Base-by-base conservation (phyloP, 768 basidiomycete species). In the Amanita molliuscula region DNA sequence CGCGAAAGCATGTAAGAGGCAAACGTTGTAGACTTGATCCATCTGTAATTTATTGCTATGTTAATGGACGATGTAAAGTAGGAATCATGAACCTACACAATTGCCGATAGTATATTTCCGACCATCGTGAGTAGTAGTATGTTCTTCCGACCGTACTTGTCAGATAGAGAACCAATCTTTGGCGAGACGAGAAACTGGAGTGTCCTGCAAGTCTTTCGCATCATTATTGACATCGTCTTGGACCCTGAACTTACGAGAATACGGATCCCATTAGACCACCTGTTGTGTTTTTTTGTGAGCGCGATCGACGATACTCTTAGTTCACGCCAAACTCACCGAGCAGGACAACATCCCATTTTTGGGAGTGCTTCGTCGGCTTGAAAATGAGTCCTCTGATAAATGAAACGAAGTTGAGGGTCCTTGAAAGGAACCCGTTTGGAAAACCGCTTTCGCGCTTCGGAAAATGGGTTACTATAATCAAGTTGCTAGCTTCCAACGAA, bases 281-380 rank as follows among this genome's bases (percentile, higher is more conserved):
- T 82, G 55, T 42, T n/a, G 31, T 26, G n/a, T 6, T 41, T 15
- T 29, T 48, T 15, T 35, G 16, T 34, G 29, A 34, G 21, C 29
- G 18, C 11, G 31, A 23, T 46, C 20, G 20, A 18, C 16, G 33
- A 11, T 10, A 18, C 6, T 23, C 21, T 21, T n/a, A n/a, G n/a
- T n/a, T 21, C 15, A 8, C 23, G 47, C 36, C 26, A 34, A n/a
- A 57, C 71, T 50, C 58, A 73, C 93, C 93, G n/a, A 99, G 74
- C 21, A 98, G 75, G 13, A 98, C 92, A 13, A 97, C 71, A 60
- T 99, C 95, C 92, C 94, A 96, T 75, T 78, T 79, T 60, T 81
- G 74, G 20, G 84, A 80, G 50, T 86, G 81, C 29, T 60, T 57
- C 28, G 69, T 62, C 29, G 81, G 70, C 33, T 75, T 74, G 62